These are phyloP conservation scores for Akanthomyces uredinophilus DNA, from an alignment of 2,329 filamentous ascomycete genomes.

Conservation along the genomic window DNA sequence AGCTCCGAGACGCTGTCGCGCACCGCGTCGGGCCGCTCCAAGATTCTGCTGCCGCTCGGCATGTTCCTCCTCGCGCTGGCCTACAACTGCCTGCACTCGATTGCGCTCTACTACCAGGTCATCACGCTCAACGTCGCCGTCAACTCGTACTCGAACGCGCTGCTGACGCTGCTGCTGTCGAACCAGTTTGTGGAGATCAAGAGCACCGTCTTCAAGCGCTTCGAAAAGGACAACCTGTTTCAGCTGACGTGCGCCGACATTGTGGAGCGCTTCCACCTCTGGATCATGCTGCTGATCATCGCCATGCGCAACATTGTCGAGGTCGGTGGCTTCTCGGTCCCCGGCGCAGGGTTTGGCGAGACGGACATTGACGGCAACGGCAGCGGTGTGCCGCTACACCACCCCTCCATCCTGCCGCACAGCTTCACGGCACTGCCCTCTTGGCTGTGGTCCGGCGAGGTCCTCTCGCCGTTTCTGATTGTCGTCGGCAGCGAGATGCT, in stretches of 20 bases:
- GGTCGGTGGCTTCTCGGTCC: slow-evolving; percentile 73
- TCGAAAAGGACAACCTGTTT: slow-evolving; percentile 96
- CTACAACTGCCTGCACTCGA: slow-evolving; percentile 85
- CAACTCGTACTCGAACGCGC: slow-evolving; percentile 95
- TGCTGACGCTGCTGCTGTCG: slow-evolving; percentile 85
- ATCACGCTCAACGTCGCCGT: slow-evolving; percentile 97
- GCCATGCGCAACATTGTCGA: slow-evolving; percentile 95
- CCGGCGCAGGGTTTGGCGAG: slow-evolving; percentile 45
- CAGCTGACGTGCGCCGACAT: slow-evolving; percentile 95
- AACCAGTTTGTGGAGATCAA: slow-evolving; percentile 99
- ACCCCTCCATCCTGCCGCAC: slow-evolving; percentile 73
- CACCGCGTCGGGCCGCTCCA: slow-evolving; percentile 82
- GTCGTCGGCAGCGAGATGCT: slow-evolving; percentile 95
- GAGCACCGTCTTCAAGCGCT: slow-evolving; percentile 95
- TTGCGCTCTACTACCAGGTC: slow-evolving; percentile 91
- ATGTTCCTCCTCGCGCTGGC: slow-evolving; percentile 83
- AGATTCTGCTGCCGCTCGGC: slow-evolving; percentile 79
- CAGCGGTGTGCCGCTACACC: slow-evolving; percentile 54
- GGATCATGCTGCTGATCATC: slow-evolving; percentile 96
- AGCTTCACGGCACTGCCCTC: slow-evolving; percentile 87
- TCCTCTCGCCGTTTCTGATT: slow-evolving; percentile 86
- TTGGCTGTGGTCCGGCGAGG: slow-evolving; percentile 72
- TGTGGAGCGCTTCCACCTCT: slow-evolving; percentile 94
- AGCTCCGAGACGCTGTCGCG: slow-evolving; percentile 88
- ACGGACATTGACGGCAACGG: slow-evolving; percentile 43